Conservation (phyloP, 306 rosid genomes). For the Vigna angularis region DNA sequence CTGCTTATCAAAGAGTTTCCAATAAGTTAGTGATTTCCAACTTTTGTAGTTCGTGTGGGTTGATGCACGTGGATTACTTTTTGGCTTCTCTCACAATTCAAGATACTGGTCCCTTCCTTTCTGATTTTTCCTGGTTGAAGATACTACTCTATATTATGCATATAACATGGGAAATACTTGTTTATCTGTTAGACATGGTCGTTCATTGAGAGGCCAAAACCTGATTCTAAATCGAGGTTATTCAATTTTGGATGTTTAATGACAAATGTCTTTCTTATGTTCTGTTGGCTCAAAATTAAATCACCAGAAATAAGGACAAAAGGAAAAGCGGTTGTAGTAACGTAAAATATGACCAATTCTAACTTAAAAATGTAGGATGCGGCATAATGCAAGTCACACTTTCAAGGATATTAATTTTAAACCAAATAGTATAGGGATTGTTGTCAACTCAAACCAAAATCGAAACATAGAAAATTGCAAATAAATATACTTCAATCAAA, state of each 20-base stretch:
- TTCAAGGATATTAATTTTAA: no score
- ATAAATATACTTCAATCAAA: no score
- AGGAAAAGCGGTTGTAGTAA: background rate
- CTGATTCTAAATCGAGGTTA: background rate
- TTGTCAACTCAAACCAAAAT: no score
- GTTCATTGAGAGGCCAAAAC: conserved; percentile 6
- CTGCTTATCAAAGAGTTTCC: conserved; percentile 45
- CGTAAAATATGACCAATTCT: no score
- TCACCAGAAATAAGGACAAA: background rate
- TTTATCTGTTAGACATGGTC: background rate
- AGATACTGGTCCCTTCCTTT: background rate
- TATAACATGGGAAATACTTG: conserved; percentile 25
- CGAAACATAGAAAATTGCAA: no score
- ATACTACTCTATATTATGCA: background rate
- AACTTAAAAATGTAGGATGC: no score
- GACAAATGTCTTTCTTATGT: background rate
- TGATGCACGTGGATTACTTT: conserved; percentile 24
- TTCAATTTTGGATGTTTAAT: conserved; percentile 24
- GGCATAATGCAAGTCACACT: no score
- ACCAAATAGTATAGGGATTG: no score
- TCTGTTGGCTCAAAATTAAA: background rate
- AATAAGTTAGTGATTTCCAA: conserved; percentile 48
- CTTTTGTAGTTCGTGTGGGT: conserved; percentile 33
- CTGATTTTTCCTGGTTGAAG: conserved; percentile 22
- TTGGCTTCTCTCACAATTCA: conserved; percentile 33